Percentiles rank a stretch among this genome's conserved stretches.
Evolutionary conservation across 306 rosid genomes (phyloP).

Genomic region (Lupinus albus): DNA sequence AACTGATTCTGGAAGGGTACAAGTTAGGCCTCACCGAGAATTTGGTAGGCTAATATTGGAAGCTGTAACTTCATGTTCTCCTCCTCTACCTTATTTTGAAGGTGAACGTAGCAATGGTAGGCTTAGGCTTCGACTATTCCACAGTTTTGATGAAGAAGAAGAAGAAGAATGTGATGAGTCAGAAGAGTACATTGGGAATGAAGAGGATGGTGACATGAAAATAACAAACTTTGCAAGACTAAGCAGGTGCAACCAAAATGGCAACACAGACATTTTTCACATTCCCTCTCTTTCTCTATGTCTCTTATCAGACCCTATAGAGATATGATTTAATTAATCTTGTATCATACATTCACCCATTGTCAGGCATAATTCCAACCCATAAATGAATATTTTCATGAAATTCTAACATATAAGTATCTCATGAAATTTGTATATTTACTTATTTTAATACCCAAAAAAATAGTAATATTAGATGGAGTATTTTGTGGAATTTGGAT

Average conservation of each 20-base stretch:
- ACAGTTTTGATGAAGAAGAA: background rate
- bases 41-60: conserved; percentile 73
- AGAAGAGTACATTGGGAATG: conserved; percentile 13
- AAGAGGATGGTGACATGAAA: conserved; percentile 28
- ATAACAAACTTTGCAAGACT: conserved; percentile 39
- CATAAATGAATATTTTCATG: no score
- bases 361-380: no score
- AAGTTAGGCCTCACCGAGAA: conserved; percentile 68
- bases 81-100: conserved; percentile 43
- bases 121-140: conserved; percentile 56
- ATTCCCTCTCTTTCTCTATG: background rate
- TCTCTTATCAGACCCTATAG: no score
- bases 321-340: no score
- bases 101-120: conserved; percentile 68
- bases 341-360: no score
- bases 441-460: no score
- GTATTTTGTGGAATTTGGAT: no score
- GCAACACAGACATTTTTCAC: conserved; percentile 41
- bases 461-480: no score
- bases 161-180: conserved; percentile 32
- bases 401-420: no score
- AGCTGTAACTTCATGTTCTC: conserved; percentile 48
- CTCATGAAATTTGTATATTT: no score
- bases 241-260: conserved; percentile 57
- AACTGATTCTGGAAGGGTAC: conserved; percentile 46